Percentiles rank a stretch among this genome's conserved stretches.
Conservation (phyloP, 495 filamentous ascomycete species). For the Podospora pseudoanserina region DNA sequence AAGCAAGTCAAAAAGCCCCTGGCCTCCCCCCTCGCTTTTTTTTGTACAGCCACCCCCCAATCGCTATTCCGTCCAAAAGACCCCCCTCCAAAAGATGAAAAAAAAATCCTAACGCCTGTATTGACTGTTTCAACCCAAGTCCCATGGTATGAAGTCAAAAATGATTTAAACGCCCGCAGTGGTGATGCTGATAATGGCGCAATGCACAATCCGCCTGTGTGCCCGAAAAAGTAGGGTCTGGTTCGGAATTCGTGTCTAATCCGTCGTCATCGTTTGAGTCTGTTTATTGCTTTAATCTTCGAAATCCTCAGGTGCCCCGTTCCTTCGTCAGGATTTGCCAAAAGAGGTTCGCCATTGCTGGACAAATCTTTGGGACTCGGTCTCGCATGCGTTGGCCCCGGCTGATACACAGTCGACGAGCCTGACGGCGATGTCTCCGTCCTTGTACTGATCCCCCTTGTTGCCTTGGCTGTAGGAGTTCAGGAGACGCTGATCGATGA, state of each 20-base stretch:
- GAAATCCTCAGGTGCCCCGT: not conserved
- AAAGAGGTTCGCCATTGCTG: slow-evolving; percentile 48
- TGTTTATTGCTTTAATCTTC: not conserved
- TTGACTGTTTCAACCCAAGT: not conserved
- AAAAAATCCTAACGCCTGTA: not conserved
- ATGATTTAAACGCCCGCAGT: not conserved
- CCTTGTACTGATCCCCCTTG: slow-evolving; percentile 57
- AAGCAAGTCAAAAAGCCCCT: not conserved
- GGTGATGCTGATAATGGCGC: not conserved
- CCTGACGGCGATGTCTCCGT: slow-evolving; percentile 82
- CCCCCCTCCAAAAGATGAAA: not conserved
- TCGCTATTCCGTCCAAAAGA: not conserved
- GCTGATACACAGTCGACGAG: slow-evolving; percentile 67
- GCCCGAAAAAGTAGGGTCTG: not conserved
- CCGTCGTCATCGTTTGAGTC: not conserved
- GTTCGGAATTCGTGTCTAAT: not conserved
- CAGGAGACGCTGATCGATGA: slow-evolving; percentile 77
- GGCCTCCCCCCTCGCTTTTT: not conserved
- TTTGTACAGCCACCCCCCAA: not conserved
- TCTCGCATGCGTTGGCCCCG: slow-evolving; percentile 59
- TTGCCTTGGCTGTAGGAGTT: slow-evolving; percentile 62
- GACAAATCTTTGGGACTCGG: slow-evolving; percentile 51
- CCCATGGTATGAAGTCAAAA: not conserved
- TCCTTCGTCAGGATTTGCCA: slow-evolving; percentile 21
- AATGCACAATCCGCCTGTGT: not conserved